Percentiles rank a stretch among this genome's conserved stretches.
These are phyloP conservation scores for Coccomyxa sp. DNA, from an alignment of 139 green algal species.

Conservation along the genomic window DNA sequence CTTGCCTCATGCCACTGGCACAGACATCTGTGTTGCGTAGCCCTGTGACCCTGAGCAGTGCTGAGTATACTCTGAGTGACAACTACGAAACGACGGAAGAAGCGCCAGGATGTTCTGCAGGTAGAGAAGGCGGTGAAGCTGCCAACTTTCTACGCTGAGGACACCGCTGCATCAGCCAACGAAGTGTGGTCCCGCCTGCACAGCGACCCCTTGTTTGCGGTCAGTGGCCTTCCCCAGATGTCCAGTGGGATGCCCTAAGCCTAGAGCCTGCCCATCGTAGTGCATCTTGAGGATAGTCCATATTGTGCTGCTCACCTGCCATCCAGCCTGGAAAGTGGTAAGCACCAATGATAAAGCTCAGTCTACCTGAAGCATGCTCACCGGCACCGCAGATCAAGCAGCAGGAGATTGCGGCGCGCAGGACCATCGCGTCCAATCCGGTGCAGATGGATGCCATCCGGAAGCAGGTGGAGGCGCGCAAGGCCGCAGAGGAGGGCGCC, in stretches of 20 bases:
- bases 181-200: constrained; percentile 90
- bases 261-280: background rate
- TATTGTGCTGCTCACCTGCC: background rate
- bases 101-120: constrained; percentile 4
- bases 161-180: constrained; percentile 70
- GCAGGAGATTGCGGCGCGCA: constrained; percentile 60
- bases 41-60: background rate
- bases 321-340: background rate
- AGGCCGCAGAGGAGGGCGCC: background rate
- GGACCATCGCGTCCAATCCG: constrained; percentile 58
- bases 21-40: background rate
- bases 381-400: constrained; percentile 43
- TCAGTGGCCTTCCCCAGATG: constrained; percentile 10
- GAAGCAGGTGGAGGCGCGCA: constrained; percentile 7
- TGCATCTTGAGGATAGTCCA: background rate
- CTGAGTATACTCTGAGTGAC: background rate
- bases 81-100: background rate
- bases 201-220: constrained; percentile 87
- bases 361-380: background rate
- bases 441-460: constrained; percentile 54
- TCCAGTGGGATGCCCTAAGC: background rate
- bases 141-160: constrained; percentile 57
- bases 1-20: background rate
- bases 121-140: constrained; percentile 32
- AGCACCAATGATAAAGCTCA: background rate